Evolutionary conservation across 805 yeast species (phyloP).

Genomic region (Starmerella geochares): DNA sequence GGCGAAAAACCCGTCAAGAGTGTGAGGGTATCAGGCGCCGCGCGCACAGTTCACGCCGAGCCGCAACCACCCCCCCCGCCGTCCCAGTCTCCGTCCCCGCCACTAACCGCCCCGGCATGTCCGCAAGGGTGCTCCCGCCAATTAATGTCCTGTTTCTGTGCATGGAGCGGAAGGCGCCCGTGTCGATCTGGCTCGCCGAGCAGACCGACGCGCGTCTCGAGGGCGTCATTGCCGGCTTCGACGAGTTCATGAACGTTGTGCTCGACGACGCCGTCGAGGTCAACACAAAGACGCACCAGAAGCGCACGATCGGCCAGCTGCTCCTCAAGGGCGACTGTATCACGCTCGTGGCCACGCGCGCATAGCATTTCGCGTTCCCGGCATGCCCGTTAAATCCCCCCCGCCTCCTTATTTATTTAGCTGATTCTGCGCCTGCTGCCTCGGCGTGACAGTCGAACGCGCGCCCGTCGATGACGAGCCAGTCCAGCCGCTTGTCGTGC

Average conservation of each 20-base stretch:
- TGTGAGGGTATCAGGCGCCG: no score
- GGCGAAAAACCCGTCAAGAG: no score
- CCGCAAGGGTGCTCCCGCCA: constrained; percentile 54
- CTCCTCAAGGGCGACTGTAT: constrained; percentile 90
- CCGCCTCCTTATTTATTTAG: not conserved
- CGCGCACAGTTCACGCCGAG: no score
- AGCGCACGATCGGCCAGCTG: constrained; percentile 42
- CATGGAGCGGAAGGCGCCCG: constrained; percentile 69
- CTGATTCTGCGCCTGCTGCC: not conserved
- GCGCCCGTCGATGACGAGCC: constrained; percentile 38
- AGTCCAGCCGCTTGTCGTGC: constrained; percentile 56
- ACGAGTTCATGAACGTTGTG: constrained; percentile 88
- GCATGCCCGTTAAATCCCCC: no score
- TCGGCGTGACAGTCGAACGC: constrained; percentile 12
- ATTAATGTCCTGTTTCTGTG: constrained; percentile 81
- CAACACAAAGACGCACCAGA: constrained; percentile 40
- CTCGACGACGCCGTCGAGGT: constrained; percentile 57
- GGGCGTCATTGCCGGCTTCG: constrained; percentile 81
- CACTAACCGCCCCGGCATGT: not conserved
- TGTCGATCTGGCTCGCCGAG: constrained; percentile 82
- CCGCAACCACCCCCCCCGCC: no score
- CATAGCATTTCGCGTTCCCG: not conserved
- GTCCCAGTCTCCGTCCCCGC: no score
- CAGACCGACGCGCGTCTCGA: constrained; percentile 67
- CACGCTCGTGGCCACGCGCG: constrained; percentile 47